These are phyloP conservation scores for Pleurotus eryngii DNA, from an alignment of 768 basidiomycete genomes.

Conservation along the genomic window DNA sequence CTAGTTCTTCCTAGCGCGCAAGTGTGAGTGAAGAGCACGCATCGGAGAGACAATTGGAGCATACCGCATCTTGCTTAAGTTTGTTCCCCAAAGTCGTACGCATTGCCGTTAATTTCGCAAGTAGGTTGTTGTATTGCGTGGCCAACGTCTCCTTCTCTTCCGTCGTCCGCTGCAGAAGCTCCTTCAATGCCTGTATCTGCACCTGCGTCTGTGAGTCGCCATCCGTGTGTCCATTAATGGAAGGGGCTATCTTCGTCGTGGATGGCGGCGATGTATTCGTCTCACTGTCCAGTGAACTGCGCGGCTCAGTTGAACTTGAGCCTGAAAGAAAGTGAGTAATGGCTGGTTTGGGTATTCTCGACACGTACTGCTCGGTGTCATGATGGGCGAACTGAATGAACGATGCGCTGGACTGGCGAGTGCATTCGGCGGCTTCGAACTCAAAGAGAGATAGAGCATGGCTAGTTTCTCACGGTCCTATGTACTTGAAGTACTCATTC, in stretches of 20 bases:
- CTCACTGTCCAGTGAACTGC: constrained; percentile 4
- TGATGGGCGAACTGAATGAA: constrained; percentile 7
- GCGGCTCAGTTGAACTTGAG: not conserved
- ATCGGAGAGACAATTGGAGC: constrained; percentile 16
- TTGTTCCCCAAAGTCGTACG: constrained; percentile 91
- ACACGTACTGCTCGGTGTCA: not conserved
- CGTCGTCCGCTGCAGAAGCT: constrained; percentile 69
- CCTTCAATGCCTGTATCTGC: constrained; percentile 48
- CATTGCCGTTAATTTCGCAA: constrained; percentile 91
- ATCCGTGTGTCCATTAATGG: constrained; percentile 13
- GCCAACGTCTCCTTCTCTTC: constrained; percentile 89
- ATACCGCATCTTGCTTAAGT: constrained; percentile 92
- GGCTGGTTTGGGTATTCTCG: not conserved
- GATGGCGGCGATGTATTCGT: not conserved
- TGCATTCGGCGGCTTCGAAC: constrained; percentile 6
- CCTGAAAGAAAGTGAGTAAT: not conserved
- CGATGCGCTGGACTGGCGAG: constrained; percentile 6
- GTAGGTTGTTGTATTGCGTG: constrained; percentile 78
- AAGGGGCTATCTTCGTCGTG: not conserved
- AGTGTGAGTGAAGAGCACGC: constrained; percentile 12
- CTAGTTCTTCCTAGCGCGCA: constrained; percentile 87
- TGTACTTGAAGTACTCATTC: not conserved
- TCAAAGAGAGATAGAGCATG: constrained; percentile 8
- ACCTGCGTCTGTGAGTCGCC: constrained; percentile 25
- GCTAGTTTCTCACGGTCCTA: not conserved